Base-by-base conservation (phyloP, 2,329 filamentous ascomycete genomes). In the Ilyonectria robusta region DNA sequence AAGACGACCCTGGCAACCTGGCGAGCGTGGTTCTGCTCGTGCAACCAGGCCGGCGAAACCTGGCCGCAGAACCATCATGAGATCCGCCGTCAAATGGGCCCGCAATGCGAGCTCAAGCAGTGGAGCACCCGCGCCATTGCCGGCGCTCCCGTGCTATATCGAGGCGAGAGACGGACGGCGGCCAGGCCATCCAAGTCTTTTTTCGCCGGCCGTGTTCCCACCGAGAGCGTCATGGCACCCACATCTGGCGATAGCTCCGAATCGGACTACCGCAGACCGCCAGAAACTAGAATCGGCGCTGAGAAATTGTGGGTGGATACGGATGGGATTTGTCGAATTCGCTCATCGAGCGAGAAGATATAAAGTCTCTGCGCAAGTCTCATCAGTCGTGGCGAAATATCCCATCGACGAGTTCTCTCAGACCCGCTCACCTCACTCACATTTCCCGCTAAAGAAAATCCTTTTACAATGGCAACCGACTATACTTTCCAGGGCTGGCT, bases 401-500 rank as follows among this genome's bases (percentile, higher is more conserved):
- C 23, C 46, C 46, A 29, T 48, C 46, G 17, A 47, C 84, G 8
- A 91, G 26, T 26, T 26, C 26, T 26, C 26, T 26, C 26, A 26
- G 26, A 26, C 26, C 26, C 10, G 2, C 50, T 35, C 8, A 42
- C 8, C 40, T 42, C 40, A 1, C 7, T 35, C 11, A 4, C 17
- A 19, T 6, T 6, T 4, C 9, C 29, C 17, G 3, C 6, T 26
- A 6, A 26, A 26, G 26, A 26, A 26, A 26, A 26, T 26, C 26
- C 1, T 6, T 26, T 26, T 6, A 6, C 26, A 26, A 65, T 65
- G 63, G 29, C 63, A 6, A 57, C 63, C 35, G 58, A 60, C 40
- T 62, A 66, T 54, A 37, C 23, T 3, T 66, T 59, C 19, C 51
- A 65, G 47, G 66, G 86, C 50, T 88, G 86, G 86, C 70, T 87